Evolutionary conservation across 2,329 filamentous ascomycete species (phyloP), one percentile per base, ranked within the genome.

Genomic region (Botryotinia calthae): DNA sequence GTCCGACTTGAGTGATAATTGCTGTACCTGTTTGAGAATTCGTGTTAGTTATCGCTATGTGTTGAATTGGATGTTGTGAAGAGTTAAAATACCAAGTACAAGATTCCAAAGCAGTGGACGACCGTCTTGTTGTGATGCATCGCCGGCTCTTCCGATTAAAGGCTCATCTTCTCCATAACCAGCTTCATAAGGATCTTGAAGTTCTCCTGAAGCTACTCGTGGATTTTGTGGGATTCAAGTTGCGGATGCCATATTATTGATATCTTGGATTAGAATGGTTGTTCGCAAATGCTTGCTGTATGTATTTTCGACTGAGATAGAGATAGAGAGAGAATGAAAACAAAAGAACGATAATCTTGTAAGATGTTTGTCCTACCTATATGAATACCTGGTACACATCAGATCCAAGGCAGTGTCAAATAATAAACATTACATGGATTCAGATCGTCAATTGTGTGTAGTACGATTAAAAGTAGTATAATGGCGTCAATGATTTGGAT

Each of bases 1-100:
- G 88, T 72, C 94, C 95, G 61, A 88, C 87, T 83, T 98, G 94
- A 58, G 94, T 93, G 74, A 98, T 83, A 74, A 91, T 86, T 72
- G 89, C 95, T 25, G 94, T 97, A 75, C 94, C 94, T 96, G 31
- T 65, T 48, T 12, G 28, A 4, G 79, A 77, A 77, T 67, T 73
- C 77, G 62, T 68, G 54, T 76, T 71, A 76, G 73, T 66, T n/a
- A 61, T 40, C 14, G 18, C 7, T 64, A 9, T n/a, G 10, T n/a
- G 1, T 16, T 14, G 51, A 31, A 37, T 72, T 61, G 20, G 54
- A 54, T 44, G 54, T 46, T 25, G 20, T 44, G 37, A 59, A 22
- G 58, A 59, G 71, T 42, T 42, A 28, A 48, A 48, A 44, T 85
- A 95, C 94, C 94, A 54, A 92, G 87, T 75, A 91, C 84, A 58